phyloP scores from a whole-genome alignment of 371 early-diverging fungal species.

The Apophysomyces variabilis region DNA sequence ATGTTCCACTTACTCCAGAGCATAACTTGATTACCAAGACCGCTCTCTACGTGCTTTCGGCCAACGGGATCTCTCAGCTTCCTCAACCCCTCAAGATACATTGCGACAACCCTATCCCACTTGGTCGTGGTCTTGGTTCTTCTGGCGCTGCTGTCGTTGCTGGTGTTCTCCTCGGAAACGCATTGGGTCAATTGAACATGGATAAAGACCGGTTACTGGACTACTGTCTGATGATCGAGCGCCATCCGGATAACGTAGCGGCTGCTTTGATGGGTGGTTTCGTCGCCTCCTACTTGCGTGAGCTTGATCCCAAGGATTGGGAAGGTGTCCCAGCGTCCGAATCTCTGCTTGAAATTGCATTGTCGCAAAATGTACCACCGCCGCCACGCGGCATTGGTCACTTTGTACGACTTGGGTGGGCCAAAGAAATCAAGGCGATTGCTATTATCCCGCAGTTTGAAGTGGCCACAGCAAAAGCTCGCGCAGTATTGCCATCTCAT shows the following conservation, averaged over 20 bases:
- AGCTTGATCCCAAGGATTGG: conserved; percentile 60
- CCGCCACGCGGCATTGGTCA: conserved; percentile 73
- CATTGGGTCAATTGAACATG: conserved; percentile 70
- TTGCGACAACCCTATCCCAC: conserved; percentile 90
- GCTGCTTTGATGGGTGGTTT: conserved; percentile 95
- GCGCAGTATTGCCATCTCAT: conserved; percentile 80
- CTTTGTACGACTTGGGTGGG: conserved; percentile 70
- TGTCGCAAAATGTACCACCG: conserved; percentile 44
- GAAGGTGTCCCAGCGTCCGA: conserved; percentile 63
- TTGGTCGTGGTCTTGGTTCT: conserved; percentile 95
- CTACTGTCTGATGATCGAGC: conserved; percentile 87
- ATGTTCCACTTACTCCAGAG: conserved; percentile 77
- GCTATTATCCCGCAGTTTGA: conserved; percentile 91
- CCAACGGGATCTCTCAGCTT: conserved; percentile 61
- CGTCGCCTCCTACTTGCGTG: conserved; percentile 80
- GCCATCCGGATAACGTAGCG: conserved; percentile 97
- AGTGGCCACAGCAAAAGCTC: conserved; percentile 89
- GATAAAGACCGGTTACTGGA: conserved; percentile 80
- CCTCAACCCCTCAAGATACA: conserved; percentile 66
- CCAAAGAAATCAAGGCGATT: conserved; percentile 76
- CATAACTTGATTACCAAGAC: conserved; percentile 91
- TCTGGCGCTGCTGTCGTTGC: conserved; percentile 96
- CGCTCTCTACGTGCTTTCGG: conserved; percentile 82
- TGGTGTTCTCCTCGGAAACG: conserved; percentile 87
- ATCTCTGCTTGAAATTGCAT: conserved; percentile 48